A percentile compares a stretch with the other conserved stretches of the same genome.
Evolutionary conservation across 1,139 yeast species (phyloP).

Genomic region (Nakaseomyces nivariensis): DNA sequence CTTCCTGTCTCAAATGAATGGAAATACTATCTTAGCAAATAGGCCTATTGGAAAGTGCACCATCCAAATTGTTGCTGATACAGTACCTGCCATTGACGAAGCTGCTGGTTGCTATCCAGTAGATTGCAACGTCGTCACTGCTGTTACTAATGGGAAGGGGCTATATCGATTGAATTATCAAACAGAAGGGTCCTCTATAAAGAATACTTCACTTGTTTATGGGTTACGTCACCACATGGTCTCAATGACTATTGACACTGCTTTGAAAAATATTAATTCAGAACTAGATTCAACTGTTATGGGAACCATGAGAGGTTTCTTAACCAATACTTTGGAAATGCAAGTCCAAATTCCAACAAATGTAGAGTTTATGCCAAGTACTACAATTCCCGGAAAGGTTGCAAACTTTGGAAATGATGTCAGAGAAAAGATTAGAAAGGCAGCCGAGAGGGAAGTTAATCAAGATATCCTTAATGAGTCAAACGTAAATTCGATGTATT

Average conservation of each 20-base stretch:
- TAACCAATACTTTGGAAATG: constrained; percentile 42
- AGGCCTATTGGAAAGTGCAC: constrained; percentile 29
- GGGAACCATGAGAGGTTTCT: constrained; percentile 54
- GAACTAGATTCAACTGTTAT: constrained; percentile 55
- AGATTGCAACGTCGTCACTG: constrained; percentile 25
- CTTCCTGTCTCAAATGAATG: constrained; percentile 38
- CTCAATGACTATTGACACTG: constrained; percentile 30
- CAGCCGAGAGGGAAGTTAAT: constrained; percentile 44
- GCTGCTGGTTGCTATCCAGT: constrained; percentile 43
- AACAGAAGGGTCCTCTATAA: constrained; percentile 31
- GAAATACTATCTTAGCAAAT: constrained; percentile 43
- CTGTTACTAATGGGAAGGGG: constrained; percentile 18
- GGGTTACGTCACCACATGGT: constrained; percentile 62
- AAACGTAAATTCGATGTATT: constrained; percentile 64
- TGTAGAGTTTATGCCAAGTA: constrained; percentile 52
- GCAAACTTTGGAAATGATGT: constrained; percentile 36
- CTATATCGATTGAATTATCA: constrained; percentile 35
- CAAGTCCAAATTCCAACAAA: constrained; percentile 38
- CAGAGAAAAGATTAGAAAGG: constrained; percentile 34
- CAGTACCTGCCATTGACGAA: constrained; percentile 38
- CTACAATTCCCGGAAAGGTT: constrained; percentile 33
- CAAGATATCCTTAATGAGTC: constrained; percentile 50
- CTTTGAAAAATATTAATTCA: constrained; percentile 30
- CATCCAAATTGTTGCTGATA: constrained; percentile 28
- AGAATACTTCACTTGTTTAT: constrained; percentile 36